Percentiles rank a stretch among this genome's conserved stretches.
Conservation (phyloP, 805 yeast species). For the Cyberlindnera petersonii region DNA sequence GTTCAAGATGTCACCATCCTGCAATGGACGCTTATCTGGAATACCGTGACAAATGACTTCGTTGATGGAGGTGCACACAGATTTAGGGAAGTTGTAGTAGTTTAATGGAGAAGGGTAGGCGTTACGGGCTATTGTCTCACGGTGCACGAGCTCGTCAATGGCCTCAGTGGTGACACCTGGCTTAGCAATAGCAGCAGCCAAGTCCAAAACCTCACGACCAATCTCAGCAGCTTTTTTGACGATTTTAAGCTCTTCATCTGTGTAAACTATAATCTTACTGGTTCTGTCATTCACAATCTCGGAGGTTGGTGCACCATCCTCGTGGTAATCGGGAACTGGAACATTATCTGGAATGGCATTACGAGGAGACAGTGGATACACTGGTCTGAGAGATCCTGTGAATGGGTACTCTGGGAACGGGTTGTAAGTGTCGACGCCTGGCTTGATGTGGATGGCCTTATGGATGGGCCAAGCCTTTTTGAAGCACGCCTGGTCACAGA, state of each 20-base stretch:
- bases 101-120: conserved; percentile 95
- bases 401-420: conserved; percentile 82
- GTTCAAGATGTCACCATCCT: conserved; percentile 94
- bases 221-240: conserved; percentile 71
- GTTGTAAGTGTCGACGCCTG: conserved; percentile 60
- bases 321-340: conserved; percentile 78
- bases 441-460: conserved; percentile 67
- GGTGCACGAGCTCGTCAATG: conserved; percentile 80
- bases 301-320: conserved; percentile 68
- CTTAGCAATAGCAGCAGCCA: conserved; percentile 74
- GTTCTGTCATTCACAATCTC: conserved; percentile 73
- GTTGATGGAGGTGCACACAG: conserved; percentile 89
- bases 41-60: conserved; percentile 97
- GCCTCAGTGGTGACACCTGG: conserved; percentile 95
- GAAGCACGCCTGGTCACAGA: conserved; percentile 85
- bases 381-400: conserved; percentile 72
- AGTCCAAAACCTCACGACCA: conserved; percentile 87
- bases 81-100: conserved; percentile 89
- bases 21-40: conserved; percentile 81
- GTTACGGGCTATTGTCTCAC: conserved; percentile 81
- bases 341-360: conserved; percentile 70
- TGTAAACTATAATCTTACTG: conserved; percentile 59
- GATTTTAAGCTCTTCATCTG: conserved; percentile 65
- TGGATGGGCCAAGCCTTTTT: conserved; percentile 68
- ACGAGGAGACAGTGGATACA: conserved; percentile 74